Conservation (phyloP, 2,329 filamentous ascomycete species). For the Neobulgaria alba region DNA sequence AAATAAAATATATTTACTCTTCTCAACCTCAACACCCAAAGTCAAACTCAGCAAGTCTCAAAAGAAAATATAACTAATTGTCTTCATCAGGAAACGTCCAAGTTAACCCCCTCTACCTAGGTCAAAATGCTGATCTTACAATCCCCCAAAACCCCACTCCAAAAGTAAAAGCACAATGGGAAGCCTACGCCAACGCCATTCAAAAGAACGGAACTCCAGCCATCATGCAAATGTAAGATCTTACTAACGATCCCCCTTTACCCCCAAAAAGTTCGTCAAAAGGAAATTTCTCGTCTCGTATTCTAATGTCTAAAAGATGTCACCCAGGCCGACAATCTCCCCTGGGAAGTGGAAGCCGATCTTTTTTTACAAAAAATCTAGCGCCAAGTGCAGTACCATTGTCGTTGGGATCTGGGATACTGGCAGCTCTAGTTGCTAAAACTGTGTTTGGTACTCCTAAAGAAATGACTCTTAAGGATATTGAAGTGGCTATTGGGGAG, state of each 20-base stretch:
- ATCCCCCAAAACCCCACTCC: slow-evolving; percentile 22
- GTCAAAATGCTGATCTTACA: slow-evolving; percentile 29
- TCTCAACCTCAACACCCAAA: too few relatives aligned
- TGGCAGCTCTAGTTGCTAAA: slow-evolving; percentile 24
- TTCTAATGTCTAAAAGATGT: too few relatives aligned
- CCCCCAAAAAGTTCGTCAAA: too few relatives aligned
- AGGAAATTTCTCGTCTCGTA: too few relatives aligned
- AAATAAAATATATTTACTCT: too few relatives aligned
- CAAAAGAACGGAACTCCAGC: slow-evolving; percentile 31
- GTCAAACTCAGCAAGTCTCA: too few relatives aligned
- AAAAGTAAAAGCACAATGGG: slow-evolving; percentile 30
- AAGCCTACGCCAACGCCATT: slow-evolving; percentile 29
- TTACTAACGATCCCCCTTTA: too few relatives aligned
- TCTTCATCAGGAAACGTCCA: slow-evolving; percentile 42
- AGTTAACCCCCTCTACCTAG: slow-evolving; percentile 34
- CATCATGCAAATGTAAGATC: too few relatives aligned
- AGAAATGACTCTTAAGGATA: slow-evolving; percentile 47
- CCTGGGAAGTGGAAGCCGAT: slow-evolving; percentile 30
- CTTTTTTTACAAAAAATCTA: slow-evolving; percentile 33
- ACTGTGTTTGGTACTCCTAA: slow-evolving; percentile 45
- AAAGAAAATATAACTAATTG: too few relatives aligned
- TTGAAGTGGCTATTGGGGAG: slow-evolving; percentile 40
- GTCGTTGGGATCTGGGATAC: slow-evolving; percentile 32
- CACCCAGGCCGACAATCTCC: slow-evolving; percentile 40
- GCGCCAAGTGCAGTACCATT: slow-evolving; percentile 38